These are phyloP conservation scores for Ganoderma multipileum DNA, from an alignment of 1,284 basidiomycete genomes.

Conservation along the genomic window DNA sequence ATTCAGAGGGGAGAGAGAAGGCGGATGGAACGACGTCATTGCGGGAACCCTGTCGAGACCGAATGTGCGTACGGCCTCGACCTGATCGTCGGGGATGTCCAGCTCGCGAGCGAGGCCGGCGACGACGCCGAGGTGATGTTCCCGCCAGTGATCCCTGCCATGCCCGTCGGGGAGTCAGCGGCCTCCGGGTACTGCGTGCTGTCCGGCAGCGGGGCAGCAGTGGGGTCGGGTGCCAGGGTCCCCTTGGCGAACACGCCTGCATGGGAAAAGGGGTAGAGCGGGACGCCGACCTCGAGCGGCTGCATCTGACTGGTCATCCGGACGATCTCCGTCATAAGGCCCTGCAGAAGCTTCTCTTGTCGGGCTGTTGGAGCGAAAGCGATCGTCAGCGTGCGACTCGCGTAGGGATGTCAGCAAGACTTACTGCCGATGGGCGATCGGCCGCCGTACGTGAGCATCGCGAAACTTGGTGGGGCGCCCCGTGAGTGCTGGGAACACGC, in stretches of 20 bases:
- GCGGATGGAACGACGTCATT: slow-evolving; percentile 15
- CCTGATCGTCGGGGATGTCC: slow-evolving; percentile 27
- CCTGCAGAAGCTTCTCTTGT: slow-evolving; percentile 81
- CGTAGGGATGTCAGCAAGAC: slow-evolving; percentile 38
- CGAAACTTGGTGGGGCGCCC: slow-evolving; percentile 55
- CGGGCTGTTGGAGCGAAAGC: slow-evolving; percentile 54
- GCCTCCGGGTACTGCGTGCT: slow-evolving; percentile 38
- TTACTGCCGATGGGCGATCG: slow-evolving; percentile 84
- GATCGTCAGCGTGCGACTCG: slow-evolving; percentile 21
- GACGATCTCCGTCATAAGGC: slow-evolving; percentile 84
- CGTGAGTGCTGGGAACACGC: slow-evolving; percentile 14
- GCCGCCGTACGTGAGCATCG: slow-evolving; percentile 80
- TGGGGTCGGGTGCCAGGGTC: slow-evolving; percentile 32
- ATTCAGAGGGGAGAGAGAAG: neutral
- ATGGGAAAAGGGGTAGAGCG: slow-evolving; percentile 81
- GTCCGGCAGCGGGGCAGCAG: slow-evolving; percentile 42
- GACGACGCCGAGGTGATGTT: slow-evolving; percentile 21
- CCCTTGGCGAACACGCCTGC: slow-evolving; percentile 60
- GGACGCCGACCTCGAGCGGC: slow-evolving; percentile 77
- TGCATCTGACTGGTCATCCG: slow-evolving; percentile 78
- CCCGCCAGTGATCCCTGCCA: slow-evolving; percentile 21
- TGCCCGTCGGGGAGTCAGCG: slow-evolving; percentile 23
- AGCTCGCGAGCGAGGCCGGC: slow-evolving; percentile 20
- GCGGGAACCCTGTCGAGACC: slow-evolving; percentile 13
- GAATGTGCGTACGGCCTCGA: slow-evolving; percentile 23